Percentiles rank a stretch among this genome's conserved stretches.
phyloP scores from a whole-genome alignment of 179 eudicot genomes.

The Drosera spatulata region DNA sequence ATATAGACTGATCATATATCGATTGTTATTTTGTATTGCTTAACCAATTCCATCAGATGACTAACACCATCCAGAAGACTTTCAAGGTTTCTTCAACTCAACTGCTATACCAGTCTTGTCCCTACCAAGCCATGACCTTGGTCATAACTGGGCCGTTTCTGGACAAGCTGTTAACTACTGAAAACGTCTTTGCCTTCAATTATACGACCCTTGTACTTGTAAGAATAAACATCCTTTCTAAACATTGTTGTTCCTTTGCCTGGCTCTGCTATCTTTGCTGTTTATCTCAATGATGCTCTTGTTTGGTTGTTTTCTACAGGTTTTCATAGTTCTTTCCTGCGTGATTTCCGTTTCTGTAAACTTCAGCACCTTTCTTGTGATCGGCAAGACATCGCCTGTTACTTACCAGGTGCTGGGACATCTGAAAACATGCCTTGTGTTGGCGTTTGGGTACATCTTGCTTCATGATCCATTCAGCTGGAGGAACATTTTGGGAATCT shows the following conservation, averaged over 20 bases:
- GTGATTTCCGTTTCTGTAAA: constrained; percentile 80
- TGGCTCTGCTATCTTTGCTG: neutral
- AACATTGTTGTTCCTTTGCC: neutral
- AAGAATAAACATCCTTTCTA: constrained; percentile 8
- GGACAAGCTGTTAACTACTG: constrained; percentile 60
- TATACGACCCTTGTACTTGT: constrained; percentile 75
- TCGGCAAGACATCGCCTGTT: constrained; percentile 85
- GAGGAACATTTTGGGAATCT: constrained; percentile 76
- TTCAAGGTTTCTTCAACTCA: constrained; percentile 90
- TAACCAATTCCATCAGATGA: constrained; percentile 55
- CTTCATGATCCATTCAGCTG: constrained; percentile 81
- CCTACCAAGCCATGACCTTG: constrained; percentile 65
- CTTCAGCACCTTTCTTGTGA: constrained; percentile 85
- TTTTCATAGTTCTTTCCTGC: constrained; percentile 68
- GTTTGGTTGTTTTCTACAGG: constrained; percentile 25
- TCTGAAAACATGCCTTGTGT: constrained; percentile 79
- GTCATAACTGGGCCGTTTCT: constrained; percentile 69
- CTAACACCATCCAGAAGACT: constrained; percentile 87
- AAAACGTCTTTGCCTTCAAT: constrained; percentile 74
- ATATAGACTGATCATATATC: neutral
- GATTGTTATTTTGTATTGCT: constrained; percentile 13
- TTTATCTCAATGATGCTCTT: neutral
- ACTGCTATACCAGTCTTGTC: constrained; percentile 68
- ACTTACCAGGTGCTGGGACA: constrained; percentile 92
- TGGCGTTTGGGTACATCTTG: constrained; percentile 77